phyloP scores from a whole-genome alignment of 352 stramenopile species.

The Blastocystis sp. region DNA sequence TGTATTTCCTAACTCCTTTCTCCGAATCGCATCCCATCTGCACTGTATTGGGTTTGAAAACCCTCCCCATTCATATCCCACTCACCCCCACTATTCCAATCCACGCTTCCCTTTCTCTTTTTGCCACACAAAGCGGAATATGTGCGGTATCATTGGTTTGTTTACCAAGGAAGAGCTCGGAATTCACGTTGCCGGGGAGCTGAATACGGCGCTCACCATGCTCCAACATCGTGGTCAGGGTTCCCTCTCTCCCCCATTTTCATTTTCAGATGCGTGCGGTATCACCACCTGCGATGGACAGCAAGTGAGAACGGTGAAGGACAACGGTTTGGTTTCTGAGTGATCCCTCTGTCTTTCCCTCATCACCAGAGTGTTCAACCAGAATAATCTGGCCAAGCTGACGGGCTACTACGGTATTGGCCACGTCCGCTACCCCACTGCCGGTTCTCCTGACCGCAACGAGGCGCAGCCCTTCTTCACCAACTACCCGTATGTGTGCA shows the following conservation, averaged over 20 bases:
- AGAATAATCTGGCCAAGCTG: slow-evolving; percentile 93
- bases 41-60: not conserved
- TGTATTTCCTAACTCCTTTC: too few relatives aligned
- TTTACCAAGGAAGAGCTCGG: slow-evolving; percentile 16
- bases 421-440: slow-evolving; percentile 95
- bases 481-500: slow-evolving; percentile 88
- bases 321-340: slow-evolving; percentile 65
- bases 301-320: slow-evolving; percentile 26
- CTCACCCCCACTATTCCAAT: not conserved
- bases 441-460: slow-evolving; percentile 44
- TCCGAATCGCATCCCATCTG: too few relatives aligned
- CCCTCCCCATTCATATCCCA: not conserved
- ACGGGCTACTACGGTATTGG: slow-evolving; percentile 90
- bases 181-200: slow-evolving; percentile 35
- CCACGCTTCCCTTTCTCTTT: not conserved
- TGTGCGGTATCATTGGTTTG: slow-evolving; percentile 57
- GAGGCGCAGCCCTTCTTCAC: slow-evolving; percentile 97
- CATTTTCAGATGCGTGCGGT: slow-evolving; percentile 42
- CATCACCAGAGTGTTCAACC: slow-evolving; percentile 86
- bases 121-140: not conserved
- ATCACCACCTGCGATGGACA: slow-evolving; percentile 45
- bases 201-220: slow-evolving; percentile 63
- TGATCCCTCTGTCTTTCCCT: not conserved
- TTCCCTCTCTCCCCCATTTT: not conserved
- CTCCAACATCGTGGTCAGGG: slow-evolving; percentile 65